Evolutionary conservation across 345 rosid species (phyloP).

Genomic region (Salix exigua): DNA sequence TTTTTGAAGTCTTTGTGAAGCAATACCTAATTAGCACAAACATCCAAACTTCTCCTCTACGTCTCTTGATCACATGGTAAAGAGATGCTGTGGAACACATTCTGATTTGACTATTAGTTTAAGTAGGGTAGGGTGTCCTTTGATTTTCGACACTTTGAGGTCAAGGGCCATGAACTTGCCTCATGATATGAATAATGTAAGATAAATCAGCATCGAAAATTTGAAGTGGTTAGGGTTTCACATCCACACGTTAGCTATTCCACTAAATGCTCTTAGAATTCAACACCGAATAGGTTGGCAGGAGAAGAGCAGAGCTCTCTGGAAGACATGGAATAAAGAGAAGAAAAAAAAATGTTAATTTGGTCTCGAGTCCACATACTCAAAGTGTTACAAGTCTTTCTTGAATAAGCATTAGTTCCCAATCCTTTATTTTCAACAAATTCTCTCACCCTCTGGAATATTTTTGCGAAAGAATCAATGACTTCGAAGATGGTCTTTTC

Average conservation of each 20-base stretch:
- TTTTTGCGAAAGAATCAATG: slow-evolving; percentile 2
- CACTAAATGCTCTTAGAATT: slow-evolving; percentile 1
- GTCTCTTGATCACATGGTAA: neutral
- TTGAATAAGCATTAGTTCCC: slow-evolving; percentile 2
- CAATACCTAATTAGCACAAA: neutral
- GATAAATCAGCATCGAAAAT: too few relatives aligned
- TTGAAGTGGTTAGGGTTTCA: neutral
- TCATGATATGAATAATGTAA: neutral
- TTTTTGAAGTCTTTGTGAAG: neutral
- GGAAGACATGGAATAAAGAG: neutral
- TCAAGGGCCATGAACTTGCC: neutral
- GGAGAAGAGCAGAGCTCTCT: neutral
- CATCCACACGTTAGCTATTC: neutral
- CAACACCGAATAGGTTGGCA: neutral
- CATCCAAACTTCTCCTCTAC: neutral
- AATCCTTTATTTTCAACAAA: too few relatives aligned
- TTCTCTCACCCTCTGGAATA: neutral
- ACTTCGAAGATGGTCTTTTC: neutral
- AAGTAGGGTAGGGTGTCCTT: neutral
- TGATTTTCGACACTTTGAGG: neutral
- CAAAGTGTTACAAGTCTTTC: neutral
- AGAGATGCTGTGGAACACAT: neutral
- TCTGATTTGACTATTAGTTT: neutral
- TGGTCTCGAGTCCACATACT: neutral
- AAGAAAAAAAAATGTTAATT: neutral